Percentiles rank a stretch among this genome's conserved stretches.
phyloP scores from a whole-genome alignment of 805 yeast species.

The Hanseniaspora clermontiae region DNA sequence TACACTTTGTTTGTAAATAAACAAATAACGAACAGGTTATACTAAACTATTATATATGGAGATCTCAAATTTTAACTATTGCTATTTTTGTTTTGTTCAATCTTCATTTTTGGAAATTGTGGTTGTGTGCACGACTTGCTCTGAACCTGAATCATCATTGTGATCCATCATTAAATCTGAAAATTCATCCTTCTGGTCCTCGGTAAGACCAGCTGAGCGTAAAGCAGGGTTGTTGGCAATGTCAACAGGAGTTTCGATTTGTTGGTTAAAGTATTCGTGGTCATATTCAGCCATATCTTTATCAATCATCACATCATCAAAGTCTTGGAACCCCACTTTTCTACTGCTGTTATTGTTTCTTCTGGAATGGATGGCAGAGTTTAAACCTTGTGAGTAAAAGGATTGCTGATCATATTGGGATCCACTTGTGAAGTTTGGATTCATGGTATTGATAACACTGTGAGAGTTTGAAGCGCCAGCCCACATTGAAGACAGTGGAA shows the following conservation, averaged over 20 bases:
- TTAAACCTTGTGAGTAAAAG: constrained; percentile 11
- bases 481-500: constrained; percentile 84
- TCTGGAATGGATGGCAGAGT: constrained; percentile 12
- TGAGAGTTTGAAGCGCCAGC: constrained; percentile 54
- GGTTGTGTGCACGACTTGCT: background rate
- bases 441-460: constrained; percentile 31
- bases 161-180: background rate
- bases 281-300: background rate
- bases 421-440: constrained; percentile 18
- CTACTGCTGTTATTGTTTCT: background rate
- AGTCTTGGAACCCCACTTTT: constrained; percentile 1
- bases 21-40: background rate
- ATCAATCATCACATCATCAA: background rate
- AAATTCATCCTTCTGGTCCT: constrained; percentile 1
- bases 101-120: background rate
- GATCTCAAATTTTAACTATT: background rate
- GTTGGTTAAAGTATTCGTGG: background rate
- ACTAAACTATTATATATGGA: background rate
- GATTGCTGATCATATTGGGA: constrained; percentile 12
- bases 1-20: background rate
- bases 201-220: background rate
- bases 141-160: background rate
- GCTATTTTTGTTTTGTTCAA: background rate
- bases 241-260: constrained; percentile 11
- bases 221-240: background rate